Conservation (phyloP, 768 basidiomycete species). For the Rhodotorula diobovata region DNA sequence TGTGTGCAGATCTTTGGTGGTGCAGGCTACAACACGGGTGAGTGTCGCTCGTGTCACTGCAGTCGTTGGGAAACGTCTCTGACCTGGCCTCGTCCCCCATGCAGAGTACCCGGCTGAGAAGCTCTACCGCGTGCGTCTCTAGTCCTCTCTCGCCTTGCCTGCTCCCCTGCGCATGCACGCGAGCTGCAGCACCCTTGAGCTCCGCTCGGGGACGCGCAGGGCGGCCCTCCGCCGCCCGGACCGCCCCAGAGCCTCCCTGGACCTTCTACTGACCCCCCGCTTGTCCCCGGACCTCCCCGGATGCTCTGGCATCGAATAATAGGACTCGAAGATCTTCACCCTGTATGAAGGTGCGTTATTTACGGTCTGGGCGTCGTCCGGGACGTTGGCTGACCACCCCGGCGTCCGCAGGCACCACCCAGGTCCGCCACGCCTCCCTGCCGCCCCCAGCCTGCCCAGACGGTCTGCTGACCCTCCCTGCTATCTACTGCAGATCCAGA, state of each 20-base stretch:
- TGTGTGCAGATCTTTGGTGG: constrained; percentile 48
- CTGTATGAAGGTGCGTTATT: constrained; percentile 44
- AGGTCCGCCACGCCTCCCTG: not conserved
- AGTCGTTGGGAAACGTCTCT: not conserved
- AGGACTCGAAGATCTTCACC: constrained; percentile 46
- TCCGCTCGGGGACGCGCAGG: too few species aligned
- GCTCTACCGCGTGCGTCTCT: constrained; percentile 39
- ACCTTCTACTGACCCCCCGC: not conserved
- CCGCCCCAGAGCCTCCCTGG: too few species aligned
- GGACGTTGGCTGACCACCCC: too few species aligned
- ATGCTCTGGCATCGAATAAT: too few species aligned
- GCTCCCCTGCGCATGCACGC: too few species aligned
- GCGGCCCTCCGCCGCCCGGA: too few species aligned
- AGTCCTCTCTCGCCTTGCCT: too few species aligned
- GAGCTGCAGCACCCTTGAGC: too few species aligned
- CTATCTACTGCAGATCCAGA: constrained; percentile 44
- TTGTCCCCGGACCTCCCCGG: not conserved
- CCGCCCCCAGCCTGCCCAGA: not conserved
- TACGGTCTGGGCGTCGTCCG: too few species aligned
- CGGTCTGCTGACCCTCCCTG: not conserved
- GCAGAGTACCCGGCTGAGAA: constrained; percentile 49
- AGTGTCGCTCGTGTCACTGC: not conserved
- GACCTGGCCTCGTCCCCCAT: not conserved
- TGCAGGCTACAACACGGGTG: constrained; percentile 18
- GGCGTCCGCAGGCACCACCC: not conserved